Conservation (phyloP, 2,329 filamentous ascomycete genomes). For the Leptographium radiaticola region DNA sequence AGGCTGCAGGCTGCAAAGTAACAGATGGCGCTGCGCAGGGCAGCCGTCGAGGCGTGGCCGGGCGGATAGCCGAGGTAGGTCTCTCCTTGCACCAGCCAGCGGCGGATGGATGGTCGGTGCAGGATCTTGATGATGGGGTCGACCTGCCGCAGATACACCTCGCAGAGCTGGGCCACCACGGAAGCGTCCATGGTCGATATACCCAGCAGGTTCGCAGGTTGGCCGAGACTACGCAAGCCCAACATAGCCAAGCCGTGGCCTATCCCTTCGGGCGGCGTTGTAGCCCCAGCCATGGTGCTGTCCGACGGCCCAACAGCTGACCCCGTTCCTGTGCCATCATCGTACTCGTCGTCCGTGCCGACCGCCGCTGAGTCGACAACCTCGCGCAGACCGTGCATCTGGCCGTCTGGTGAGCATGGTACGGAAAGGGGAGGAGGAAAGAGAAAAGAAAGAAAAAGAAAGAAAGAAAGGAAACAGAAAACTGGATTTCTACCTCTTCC, state of each 20-base stretch:
- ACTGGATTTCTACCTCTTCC: constrained; percentile 1
- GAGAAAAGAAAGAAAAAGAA: no score
- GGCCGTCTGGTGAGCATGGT: background rate
- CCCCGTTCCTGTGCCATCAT: background rate
- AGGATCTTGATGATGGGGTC: constrained; percentile 16
- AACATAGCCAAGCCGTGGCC: background rate
- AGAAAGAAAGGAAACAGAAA: no score
- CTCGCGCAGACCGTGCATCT: constrained; percentile 1
- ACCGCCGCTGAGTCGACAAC: background rate
- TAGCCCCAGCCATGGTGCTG: no score
- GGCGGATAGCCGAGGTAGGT: constrained; percentile 14
- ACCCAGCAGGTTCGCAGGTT: no score
- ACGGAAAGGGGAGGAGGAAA: background rate
- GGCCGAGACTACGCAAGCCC: no score
- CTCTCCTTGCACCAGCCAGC: constrained; percentile 12
- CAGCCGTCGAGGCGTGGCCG: constrained; percentile 6
- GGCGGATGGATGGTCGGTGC: constrained; percentile 11
- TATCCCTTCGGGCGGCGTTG: no score
- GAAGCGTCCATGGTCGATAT: background rate
- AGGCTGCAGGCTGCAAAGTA: constrained; percentile 2
- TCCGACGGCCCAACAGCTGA: background rate
- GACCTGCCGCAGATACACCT: constrained; percentile 13
- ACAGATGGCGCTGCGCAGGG: background rate
- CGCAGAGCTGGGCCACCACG: constrained; percentile 6
- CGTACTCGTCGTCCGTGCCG: background rate